Conservation (phyloP, 2,329 filamentous ascomycete species). For the Arthrobotrys conoides region DNA sequence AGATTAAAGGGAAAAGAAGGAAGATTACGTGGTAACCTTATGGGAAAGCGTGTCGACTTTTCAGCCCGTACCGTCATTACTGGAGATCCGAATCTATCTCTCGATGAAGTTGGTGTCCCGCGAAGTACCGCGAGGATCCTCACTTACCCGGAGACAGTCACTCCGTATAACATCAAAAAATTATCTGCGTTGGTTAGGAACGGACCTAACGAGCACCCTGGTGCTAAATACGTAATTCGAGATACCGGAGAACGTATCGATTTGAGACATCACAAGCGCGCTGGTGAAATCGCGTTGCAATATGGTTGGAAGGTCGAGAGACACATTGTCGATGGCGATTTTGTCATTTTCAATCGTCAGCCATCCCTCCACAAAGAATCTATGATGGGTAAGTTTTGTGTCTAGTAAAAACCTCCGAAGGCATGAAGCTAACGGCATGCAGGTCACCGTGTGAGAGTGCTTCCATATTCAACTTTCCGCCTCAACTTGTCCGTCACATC, state of each 20-base stretch:
- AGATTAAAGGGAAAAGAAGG: constrained; percentile 99
- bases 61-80: constrained; percentile 99
- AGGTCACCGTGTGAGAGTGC: constrained; percentile 88
- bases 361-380: constrained; percentile 99
- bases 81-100: constrained; percentile 93
- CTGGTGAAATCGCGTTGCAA: constrained; percentile 86
- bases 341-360: constrained; percentile 99
- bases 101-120: constrained; percentile 97
- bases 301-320: constrained; percentile 99
- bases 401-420: background rate
- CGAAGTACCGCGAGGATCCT: constrained; percentile 91
- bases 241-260: constrained; percentile 95
- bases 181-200: constrained; percentile 91
- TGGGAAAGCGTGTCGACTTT: constrained; percentile 99
- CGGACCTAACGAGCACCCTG: constrained; percentile 93
- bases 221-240: constrained; percentile 95
- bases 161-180: constrained; percentile 96
- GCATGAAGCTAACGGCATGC: constrained; percentile 6
- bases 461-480: constrained; percentile 99
- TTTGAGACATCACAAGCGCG: constrained; percentile 90
- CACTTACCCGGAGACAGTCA: constrained; percentile 97
- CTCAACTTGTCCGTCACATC: constrained; percentile 97
- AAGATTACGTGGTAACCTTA: constrained; percentile 96
- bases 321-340: constrained; percentile 94
- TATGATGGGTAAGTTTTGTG: constrained; percentile 82